Evolutionary conservation across 2,329 filamentous ascomycete species (phyloP), one percentile per base, ranked within the genome.

Genomic region (Aspergillus piperis): DNA sequence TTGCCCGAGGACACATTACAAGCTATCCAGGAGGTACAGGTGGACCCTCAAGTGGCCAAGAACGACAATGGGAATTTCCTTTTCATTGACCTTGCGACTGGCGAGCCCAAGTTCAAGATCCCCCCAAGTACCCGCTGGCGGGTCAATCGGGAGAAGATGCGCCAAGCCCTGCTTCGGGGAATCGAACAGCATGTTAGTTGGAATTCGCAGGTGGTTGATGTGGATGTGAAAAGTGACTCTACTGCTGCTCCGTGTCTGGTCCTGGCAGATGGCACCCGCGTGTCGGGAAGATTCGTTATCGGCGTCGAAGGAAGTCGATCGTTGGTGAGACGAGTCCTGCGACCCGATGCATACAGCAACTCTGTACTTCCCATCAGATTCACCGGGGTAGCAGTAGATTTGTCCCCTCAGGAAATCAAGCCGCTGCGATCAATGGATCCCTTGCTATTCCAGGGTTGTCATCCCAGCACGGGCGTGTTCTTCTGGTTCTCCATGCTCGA

Each of bases 371-470:
- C 59, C 0, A 64, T 70, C 38, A 64, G 67, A 4, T 71, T 71
- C 39, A 70, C 65, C 0, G 69, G 69, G 1, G 68, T 70, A 7
- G 66, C 65, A 1, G 63, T 70, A 0, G 61, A 68, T 30, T 78
- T 80, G 17, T 85, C 84, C 49, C 78, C 78, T 4, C 85, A 78
- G 0, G 82, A 86, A 70, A 84, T 85, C 67, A 75, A 82, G 44
- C 84, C 84, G 59, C 80, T 84, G 68, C 86, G 83, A 0, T 82
- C 84, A 0, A 78, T 83, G 41, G 84, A 77, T 64, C 74, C 86
- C 67, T 42, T 71, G 8, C 58, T 71, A 7, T 71, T 71, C 19
- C 67, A 71, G 41, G 68, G 69, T 7, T 71, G 68, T 23, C 60
- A 71, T 41, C 69, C 69, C 3, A 49, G 49, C 3, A 64, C 69